phyloP scores from a whole-genome alignment of 768 basidiomycete genomes.

The Russula griseocarnosa region DNA sequence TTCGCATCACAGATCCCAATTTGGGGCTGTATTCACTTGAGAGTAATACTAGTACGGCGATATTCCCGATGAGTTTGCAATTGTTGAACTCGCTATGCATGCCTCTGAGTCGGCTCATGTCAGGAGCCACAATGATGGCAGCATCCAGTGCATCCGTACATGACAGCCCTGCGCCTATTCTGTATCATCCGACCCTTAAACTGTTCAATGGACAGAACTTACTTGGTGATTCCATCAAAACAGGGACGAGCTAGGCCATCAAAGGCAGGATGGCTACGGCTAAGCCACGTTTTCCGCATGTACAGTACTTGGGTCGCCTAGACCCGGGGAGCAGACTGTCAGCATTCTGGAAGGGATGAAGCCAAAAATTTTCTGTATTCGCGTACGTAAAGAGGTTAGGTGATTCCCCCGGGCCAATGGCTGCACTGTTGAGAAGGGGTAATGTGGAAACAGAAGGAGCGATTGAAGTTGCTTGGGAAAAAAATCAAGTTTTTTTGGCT shows the following conservation, averaged over 20 bases:
- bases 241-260: neutral
- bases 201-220: conserved; percentile 12
- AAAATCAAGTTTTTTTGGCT: neutral
- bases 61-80: neutral
- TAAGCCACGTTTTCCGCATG: neutral
- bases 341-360: neutral
- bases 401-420: neutral
- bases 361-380: neutral
- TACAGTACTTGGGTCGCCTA: neutral
- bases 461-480: neutral
- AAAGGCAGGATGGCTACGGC: conserved; percentile 10
- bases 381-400: conserved; percentile 11
- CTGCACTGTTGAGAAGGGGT: too few species aligned
- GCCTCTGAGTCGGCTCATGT: neutral
- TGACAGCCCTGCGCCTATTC: too few species aligned
- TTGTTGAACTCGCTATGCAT: neutral
- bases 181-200: neutral
- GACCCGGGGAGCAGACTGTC: neutral
- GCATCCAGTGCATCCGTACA: neutral
- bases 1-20: neutral
- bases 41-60: neutral
- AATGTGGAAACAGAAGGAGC: conserved; percentile 3
- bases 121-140: neutral
- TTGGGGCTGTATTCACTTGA: neutral
- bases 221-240: neutral